Evolutionary conservation across 108 stramenopile genomes (phyloP).

Genomic region (Nannochloropsis salina): DNA sequence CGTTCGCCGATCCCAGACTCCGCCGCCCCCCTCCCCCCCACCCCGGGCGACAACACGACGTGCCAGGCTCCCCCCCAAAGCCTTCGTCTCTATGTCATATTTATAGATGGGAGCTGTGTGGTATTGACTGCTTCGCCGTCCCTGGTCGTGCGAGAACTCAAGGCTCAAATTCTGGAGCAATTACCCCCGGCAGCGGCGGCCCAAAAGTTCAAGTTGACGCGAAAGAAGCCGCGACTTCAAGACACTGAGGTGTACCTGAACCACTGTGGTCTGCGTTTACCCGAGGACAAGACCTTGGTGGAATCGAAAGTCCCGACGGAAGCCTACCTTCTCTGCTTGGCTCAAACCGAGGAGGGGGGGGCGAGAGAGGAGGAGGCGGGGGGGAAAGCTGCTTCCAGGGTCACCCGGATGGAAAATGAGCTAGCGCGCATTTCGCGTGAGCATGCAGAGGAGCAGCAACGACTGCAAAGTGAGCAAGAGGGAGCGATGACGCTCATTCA

Average conservation of each 20-base stretch:
- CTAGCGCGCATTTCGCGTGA: not conserved
- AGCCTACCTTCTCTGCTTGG: not conserved
- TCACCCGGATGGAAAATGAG: not conserved
- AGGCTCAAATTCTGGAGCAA: not conserved
- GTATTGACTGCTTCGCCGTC: not conserved
- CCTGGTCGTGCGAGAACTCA: not conserved
- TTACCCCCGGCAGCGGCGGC: conserved; percentile 5
- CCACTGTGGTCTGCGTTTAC: not conserved
- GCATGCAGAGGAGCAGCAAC: not conserved
- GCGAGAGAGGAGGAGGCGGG: not conserved
- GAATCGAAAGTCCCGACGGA: not conserved
- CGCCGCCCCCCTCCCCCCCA: not conserved
- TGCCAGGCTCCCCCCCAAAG: not conserved
- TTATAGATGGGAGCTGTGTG: not conserved
- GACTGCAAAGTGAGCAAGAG: not conserved
- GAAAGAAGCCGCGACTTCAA: not conserved
- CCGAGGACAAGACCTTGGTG: not conserved
- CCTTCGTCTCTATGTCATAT: not conserved
- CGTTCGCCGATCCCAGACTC: not conserved
- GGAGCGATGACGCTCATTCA: not conserved
- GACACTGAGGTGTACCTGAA: not conserved
- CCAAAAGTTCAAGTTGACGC: not conserved
- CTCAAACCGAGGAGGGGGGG: not conserved
- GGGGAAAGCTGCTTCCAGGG: not conserved
- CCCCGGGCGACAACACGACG: not conserved